A percentile compares a stretch with the other conserved stretches of the same genome.
Conservation (phyloP, 2,329 filamentous ascomycete species). For the Penicillium rolfsii region DNA sequence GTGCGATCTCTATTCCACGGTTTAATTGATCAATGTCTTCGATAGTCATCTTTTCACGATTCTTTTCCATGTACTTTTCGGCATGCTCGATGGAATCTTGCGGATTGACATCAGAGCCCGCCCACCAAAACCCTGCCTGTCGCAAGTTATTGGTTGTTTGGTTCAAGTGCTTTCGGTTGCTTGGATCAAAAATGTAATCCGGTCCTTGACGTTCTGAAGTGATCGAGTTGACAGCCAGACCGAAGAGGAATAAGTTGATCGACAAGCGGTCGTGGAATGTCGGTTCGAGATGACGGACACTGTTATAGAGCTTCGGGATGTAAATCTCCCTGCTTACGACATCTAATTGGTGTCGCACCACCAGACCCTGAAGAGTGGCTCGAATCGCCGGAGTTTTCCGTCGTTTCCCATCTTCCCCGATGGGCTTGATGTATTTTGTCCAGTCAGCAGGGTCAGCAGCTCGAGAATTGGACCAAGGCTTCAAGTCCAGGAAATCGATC, state of each 20-base stretch:
- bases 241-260: conserved; percentile 81
- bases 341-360: conserved; percentile 75
- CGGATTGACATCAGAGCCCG: conserved; percentile 72
- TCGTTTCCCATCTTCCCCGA: conserved; percentile 57
- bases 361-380: conserved; percentile 73
- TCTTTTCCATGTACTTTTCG: conserved; percentile 67
- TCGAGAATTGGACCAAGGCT: conserved; percentile 73
- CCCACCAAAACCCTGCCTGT: conserved; percentile 84
- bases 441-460: conserved; percentile 68
- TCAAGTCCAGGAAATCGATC: conserved; percentile 71
- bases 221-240: conserved; percentile 82
- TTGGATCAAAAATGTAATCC: conserved; percentile 87
- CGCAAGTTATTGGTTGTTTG: conserved; percentile 76
- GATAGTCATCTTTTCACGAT: conserved; percentile 59
- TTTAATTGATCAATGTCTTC: conserved; percentile 65
- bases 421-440: conserved; percentile 70
- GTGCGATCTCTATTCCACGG: conserved; percentile 68
- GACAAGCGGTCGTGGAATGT: conserved; percentile 83
- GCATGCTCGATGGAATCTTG: conserved; percentile 66
- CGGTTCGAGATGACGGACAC: conserved; percentile 73
- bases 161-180: conserved; percentile 68
- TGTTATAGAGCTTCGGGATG: conserved; percentile 74
- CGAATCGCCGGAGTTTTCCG: conserved; percentile 56
- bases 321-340: conserved; percentile 67
- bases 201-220: conserved; percentile 81